A percentile compares a stretch with the other conserved stretches of the same genome.
These are phyloP conservation scores for Malassezia slooffiae DNA, from an alignment of 1,284 basidiomycete species.

Conservation along the genomic window DNA sequence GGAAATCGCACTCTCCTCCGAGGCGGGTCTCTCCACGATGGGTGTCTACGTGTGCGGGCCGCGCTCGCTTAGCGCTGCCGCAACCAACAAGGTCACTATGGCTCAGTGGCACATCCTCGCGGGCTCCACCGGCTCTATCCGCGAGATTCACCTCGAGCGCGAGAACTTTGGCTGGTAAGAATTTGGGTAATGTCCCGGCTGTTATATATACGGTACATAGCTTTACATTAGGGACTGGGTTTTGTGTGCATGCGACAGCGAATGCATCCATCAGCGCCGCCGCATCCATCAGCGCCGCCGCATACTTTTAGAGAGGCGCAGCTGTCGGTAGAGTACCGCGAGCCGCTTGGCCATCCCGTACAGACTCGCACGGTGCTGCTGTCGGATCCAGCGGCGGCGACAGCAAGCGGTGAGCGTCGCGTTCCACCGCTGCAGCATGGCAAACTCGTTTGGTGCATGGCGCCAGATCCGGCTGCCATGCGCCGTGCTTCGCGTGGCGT, in stretches of 20 bases:
- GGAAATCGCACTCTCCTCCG: background rate
- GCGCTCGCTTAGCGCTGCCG: background rate
- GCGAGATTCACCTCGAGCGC: background rate
- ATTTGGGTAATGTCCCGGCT: too few relatives aligned
- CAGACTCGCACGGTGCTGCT: background rate
- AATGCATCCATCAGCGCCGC: too few relatives aligned
- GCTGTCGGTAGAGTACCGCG: too few relatives aligned
- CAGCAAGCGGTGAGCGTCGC: background rate
- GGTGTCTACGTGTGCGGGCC: constrained; percentile 2
- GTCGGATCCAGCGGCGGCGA: background rate
- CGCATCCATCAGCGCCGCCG: too few relatives aligned
- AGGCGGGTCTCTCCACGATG: background rate
- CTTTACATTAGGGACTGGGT: too few relatives aligned
- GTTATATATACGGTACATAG: too few relatives aligned
- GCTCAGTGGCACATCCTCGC: background rate
- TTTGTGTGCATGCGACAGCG: too few relatives aligned
- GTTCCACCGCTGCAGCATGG: background rate
- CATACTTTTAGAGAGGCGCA: too few relatives aligned
- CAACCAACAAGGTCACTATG: background rate
- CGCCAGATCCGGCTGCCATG: constrained; percentile 2
- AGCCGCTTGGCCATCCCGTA: too few relatives aligned
- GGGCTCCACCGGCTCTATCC: background rate
- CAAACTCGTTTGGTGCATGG: constrained; percentile 1
- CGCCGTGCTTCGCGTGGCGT: background rate
- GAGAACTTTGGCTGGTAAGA: constrained; percentile 2